Base-by-base conservation (phyloP, 2,329 filamentous ascomycete genomes). In the Fusarium tuaranense region DNA sequence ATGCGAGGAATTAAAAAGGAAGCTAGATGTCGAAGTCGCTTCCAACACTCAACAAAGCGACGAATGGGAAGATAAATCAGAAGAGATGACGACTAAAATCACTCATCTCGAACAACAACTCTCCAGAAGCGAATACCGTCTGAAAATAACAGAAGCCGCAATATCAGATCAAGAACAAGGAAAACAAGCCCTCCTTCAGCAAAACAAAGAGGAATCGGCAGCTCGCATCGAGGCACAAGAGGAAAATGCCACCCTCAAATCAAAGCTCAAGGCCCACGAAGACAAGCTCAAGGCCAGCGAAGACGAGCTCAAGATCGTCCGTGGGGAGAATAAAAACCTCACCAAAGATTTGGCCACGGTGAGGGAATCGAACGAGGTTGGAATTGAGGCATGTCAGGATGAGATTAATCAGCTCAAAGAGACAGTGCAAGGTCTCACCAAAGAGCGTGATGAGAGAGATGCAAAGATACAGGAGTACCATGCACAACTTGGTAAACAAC, bases 101-200 rank as follows among this genome's bases (percentile, higher is more conserved):
- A 18, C 16, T 3, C 6, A 16, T 2, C 25, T 60, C 2, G 16
- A 44, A 9, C 18, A 55, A 16, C 7, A 46, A 13, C 27, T 65
- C 5, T 7, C n/a, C 7, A 36, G 53, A 5, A 27, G n/a, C 8
- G 10, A 68, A 25, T 1, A 14, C 6, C 41, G 20, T 0, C n/a
- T 20, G 2, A 5, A 2, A 2, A 2, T 5, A 9, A 3, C 32
- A 0, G n/a, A 46, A 14, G 5, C 18, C 2, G n/a, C 14, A 3
- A 1, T 48, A 3, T 25, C 20, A 16, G 4, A 44, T 7, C 34
- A 38, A 1, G 38, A n/a, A 10, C 16, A 18, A 18, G 38, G 6
- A 3, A 1, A 18, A 0, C 27, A 51, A 18, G 2, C n/a, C 0
- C 36, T 69, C 1, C 12, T 32, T 3, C 1, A 18, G 2, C 22